Percentiles rank a stretch among this genome's conserved stretches.
These are phyloP conservation scores for Kwoniella bestiolae DNA, from an alignment of 768 basidiomycete species.

Conservation along the genomic window DNA sequence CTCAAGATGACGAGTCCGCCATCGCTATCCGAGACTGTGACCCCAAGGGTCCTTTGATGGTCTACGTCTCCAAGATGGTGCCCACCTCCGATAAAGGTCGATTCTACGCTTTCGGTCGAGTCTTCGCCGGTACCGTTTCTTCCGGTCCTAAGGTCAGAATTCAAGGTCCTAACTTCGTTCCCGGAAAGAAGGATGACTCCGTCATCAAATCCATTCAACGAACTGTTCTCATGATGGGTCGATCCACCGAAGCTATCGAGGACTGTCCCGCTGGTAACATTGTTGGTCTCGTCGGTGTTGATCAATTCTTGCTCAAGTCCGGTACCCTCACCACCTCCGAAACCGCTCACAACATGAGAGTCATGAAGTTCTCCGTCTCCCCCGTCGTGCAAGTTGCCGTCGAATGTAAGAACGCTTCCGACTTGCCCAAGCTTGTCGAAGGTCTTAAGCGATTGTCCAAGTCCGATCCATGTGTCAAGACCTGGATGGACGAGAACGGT, in stretches of 20 bases:
- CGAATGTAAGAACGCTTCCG: constrained; percentile 98
- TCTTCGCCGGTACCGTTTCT: constrained; percentile 97
- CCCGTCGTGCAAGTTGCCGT: constrained; percentile 99
- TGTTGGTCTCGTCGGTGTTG: constrained; percentile 97
- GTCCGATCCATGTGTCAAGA: constrained; percentile 98
- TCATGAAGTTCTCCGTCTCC: constrained; percentile 99
- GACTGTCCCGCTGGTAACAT: constrained; percentile 99
- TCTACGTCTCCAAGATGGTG: constrained; percentile 99
- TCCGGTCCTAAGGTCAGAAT: constrained; percentile 99
- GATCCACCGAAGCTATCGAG: constrained; percentile 96
- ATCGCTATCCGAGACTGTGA: constrained; percentile 98
- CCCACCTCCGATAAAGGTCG: constrained; percentile 99
- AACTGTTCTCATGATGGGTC: constrained; percentile 99
- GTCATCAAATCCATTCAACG: constrained; percentile 98
- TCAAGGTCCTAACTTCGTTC: constrained; percentile 97
- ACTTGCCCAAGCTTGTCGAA: constrained; percentile 99
- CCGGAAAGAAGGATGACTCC: constrained; percentile 97
- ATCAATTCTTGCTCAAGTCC: constrained; percentile 99
- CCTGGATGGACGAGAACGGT: constrained; percentile 87
- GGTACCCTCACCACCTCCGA: constrained; percentile 97
- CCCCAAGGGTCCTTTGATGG: constrained; percentile 91
- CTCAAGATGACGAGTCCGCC: constrained; percentile 99
- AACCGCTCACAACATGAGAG: constrained; percentile 99
- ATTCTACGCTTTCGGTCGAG: constrained; percentile 99
- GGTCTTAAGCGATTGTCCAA: constrained; percentile 99